These are phyloP conservation scores for Aspergillus sojae DNA, from an alignment of 2,329 filamentous ascomycete genomes.

Conservation along the genomic window DNA sequence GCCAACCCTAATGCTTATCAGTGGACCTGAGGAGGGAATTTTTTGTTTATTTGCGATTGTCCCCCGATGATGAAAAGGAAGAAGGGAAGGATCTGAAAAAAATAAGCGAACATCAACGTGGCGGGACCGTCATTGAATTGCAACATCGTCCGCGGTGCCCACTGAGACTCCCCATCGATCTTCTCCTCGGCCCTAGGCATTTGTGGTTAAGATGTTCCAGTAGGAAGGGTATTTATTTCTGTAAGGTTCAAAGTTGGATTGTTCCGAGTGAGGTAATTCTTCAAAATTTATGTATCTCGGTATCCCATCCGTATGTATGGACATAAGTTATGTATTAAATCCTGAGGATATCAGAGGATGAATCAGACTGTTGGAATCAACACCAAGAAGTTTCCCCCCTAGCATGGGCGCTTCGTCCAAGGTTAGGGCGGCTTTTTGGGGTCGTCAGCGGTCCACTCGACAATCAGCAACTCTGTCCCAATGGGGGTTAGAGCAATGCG, in stretches of 20 bases:
- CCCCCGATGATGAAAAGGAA: neutral
- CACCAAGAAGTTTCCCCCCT: neutral
- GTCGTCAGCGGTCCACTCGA: constrained; percentile 15
- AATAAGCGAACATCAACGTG: neutral
- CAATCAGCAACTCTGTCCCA: constrained; percentile 12
- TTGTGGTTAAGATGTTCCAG: neutral
- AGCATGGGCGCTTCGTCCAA: constrained; percentile 10
- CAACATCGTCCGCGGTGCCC: neutral
- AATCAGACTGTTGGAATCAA: neutral
- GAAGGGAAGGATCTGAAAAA: neutral
- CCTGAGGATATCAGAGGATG: neutral
- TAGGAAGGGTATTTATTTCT: too few relatives aligned
- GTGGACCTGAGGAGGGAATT: neutral
- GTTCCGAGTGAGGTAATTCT: neutral
- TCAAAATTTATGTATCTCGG: neutral
- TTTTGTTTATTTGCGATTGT: neutral
- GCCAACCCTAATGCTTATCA: neutral
- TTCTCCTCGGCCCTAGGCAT: neutral
- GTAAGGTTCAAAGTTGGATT: neutral
- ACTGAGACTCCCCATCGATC: neutral
- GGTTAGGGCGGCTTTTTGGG: constrained; percentile 10
- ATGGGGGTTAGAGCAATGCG: constrained; percentile 11
- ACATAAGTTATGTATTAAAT: neutral
- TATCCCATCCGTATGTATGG: neutral
- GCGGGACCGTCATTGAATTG: neutral